Conservation (phyloP, 2,329 filamentous ascomycete species). For the Pseudofabraea citricarpa region DNA sequence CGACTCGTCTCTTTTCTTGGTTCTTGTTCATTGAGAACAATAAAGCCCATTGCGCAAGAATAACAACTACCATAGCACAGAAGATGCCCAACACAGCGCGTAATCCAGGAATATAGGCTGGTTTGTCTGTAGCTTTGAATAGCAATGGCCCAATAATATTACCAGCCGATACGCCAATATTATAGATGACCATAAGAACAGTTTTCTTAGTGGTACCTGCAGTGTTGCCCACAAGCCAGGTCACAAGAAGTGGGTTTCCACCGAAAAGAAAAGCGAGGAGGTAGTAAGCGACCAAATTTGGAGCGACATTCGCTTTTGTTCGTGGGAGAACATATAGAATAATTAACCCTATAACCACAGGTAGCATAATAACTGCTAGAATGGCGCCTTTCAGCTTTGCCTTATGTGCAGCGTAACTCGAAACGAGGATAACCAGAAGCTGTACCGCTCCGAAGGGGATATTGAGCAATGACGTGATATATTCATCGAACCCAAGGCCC, state of each 20-base stretch:
- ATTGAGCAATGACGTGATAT: constrained; percentile 54
- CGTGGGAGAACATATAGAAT: constrained; percentile 51
- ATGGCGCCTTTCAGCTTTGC: constrained; percentile 52
- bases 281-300: constrained; percentile 58
- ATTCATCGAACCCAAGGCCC: constrained; percentile 55
- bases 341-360: constrained; percentile 54
- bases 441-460: constrained; percentile 64
- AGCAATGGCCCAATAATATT: constrained; percentile 65
- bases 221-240: constrained; percentile 67
- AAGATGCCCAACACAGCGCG: constrained; percentile 50
- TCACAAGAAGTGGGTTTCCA: constrained; percentile 59
- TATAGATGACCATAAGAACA: constrained; percentile 58
- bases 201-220: constrained; percentile 65
- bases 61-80: constrained; percentile 44
- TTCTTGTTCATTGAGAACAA: constrained; percentile 51
- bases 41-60: constrained; percentile 49
- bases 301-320: constrained; percentile 32
- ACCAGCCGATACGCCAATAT: constrained; percentile 55
- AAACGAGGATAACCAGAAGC: constrained; percentile 51
- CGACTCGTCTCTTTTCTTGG: constrained; percentile 49
- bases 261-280: constrained; percentile 62
- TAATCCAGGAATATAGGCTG: constrained; percentile 53
- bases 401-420: constrained; percentile 53
- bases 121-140: constrained; percentile 53
- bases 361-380: constrained; percentile 48